Evolutionary conservation across 208 protist species (phyloP).

Genomic region (Acanthamoeba divionensis): DNA sequence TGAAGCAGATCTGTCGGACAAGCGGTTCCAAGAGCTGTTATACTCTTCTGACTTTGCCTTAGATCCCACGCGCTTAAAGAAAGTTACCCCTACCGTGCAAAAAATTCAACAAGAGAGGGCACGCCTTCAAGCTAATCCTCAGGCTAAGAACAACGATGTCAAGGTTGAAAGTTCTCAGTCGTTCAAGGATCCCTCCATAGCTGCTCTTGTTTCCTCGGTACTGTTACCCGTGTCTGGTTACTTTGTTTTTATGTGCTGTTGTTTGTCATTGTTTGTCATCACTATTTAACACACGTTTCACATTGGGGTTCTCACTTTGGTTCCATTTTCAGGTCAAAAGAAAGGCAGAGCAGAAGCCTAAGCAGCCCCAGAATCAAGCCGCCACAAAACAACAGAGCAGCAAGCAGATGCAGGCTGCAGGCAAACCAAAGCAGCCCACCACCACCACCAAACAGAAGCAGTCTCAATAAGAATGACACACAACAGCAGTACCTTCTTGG

Average conservation of each 20-base stretch:
- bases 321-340: background rate
- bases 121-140: background rate
- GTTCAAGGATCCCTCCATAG: background rate
- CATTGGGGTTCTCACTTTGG: background rate
- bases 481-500: no score
- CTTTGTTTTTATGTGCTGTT: no score
- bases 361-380: no score
- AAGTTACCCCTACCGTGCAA: background rate
- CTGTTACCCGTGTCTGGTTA: no score
- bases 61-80: conserved; percentile 71
- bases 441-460: no score
- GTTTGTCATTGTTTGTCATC: background rate
- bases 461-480: no score
- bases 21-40: conserved; percentile 69
- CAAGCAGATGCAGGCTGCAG: no score
- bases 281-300: background rate
- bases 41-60: conserved; percentile 66
- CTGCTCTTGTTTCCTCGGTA: background rate
- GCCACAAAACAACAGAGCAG: no score
- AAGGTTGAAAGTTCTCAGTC: background rate
- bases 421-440: no score
- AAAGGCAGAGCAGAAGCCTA: no score
- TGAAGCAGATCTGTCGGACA: conserved; percentile 69
- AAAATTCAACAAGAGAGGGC: conserved; percentile 32
- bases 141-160: background rate